Evolutionary conservation across 2,329 filamentous ascomycete species (phyloP).

Genomic region (Teratosphaeria pseudoeucalypti): DNA sequence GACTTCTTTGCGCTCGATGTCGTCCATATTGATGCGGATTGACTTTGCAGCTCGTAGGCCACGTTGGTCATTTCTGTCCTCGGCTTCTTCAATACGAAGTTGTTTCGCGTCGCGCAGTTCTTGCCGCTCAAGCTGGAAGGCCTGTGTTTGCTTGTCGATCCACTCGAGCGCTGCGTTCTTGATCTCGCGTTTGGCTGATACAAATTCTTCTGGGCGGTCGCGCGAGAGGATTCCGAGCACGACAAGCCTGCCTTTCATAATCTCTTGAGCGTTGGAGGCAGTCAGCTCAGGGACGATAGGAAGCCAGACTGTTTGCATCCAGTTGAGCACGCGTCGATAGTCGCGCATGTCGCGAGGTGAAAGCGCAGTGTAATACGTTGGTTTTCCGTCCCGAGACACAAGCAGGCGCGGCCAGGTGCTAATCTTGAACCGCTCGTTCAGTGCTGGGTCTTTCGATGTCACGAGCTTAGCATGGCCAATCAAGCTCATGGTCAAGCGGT

Average conservation of each 20-base stretch:
- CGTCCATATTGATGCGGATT: conserved; percentile 84
- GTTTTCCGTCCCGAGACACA: conserved; percentile 77
- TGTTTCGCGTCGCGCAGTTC: conserved; percentile 92
- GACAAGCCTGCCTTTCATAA: conserved; percentile 92
- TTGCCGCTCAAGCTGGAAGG: conserved; percentile 86
- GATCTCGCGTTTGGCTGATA: conserved; percentile 71
- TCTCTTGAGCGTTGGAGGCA: conserved; percentile 79
- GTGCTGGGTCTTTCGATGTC: conserved; percentile 69
- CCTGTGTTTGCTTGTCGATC: conserved; percentile 91
- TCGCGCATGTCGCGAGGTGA: conserved; percentile 90
- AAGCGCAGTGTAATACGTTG: conserved; percentile 80
- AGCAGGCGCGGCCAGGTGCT: conserved; percentile 91
- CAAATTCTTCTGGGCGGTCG: conserved; percentile 68
- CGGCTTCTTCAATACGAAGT: conserved; percentile 87
- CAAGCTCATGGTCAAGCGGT: conserved; percentile 74
- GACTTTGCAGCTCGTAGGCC: conserved; percentile 79
- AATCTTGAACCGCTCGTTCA: conserved; percentile 83
- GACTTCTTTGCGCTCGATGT: conserved; percentile 76
- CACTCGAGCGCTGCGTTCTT: conserved; percentile 94
- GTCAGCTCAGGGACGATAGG: conserved; percentile 92
- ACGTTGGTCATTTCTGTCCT: conserved; percentile 83
- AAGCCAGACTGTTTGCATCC: conserved; percentile 96
- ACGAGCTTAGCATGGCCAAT: conserved; percentile 88
- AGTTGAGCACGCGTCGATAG: conserved; percentile 64
- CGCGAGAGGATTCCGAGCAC: conserved; percentile 81